Evolutionary conservation across 2,329 filamentous ascomycete genomes (phyloP).

Genomic region (Calonectria hongkongensis): DNA sequence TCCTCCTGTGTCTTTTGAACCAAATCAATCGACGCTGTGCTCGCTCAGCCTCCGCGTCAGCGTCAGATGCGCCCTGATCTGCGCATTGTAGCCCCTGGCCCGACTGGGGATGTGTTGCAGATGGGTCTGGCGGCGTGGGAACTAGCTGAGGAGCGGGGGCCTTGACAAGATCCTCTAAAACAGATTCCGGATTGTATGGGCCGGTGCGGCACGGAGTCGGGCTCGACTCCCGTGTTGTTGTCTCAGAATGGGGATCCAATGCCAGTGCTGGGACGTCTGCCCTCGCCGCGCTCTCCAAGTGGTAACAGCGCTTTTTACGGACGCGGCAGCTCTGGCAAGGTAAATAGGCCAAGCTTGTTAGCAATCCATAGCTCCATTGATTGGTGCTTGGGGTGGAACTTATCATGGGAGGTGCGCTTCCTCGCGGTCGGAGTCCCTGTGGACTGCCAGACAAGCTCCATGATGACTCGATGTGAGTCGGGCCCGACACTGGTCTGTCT

Average conservation of each 20-base stretch:
- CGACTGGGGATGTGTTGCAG: background rate
- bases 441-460: conserved; percentile 43
- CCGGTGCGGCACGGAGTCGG: conserved; percentile 15
- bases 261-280: background rate
- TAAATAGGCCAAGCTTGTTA: conserved; percentile 24
- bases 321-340: conserved; percentile 39
- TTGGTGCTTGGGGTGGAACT: conserved; percentile 6
- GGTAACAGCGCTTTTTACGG: conserved; percentile 42
- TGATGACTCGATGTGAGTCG: conserved; percentile 8
- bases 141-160: conserved; percentile 3
- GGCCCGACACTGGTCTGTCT: background rate
- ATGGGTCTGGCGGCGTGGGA: background rate
- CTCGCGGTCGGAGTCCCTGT: conserved; percentile 16
- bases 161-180: conserved; percentile 33
- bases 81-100: background rate
- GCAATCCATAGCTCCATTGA: background rate
- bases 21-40: conserved; percentile 28
- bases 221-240: conserved; percentile 29
- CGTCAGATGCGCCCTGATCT: background rate
- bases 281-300: conserved; percentile 5
- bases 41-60: conserved; percentile 1
- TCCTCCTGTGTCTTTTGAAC: conserved; percentile 35
- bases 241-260: background rate
- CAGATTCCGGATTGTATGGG: conserved; percentile 40
- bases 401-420: conserved; percentile 41